A percentile compares a stretch with the other conserved stretches of the same genome.
phyloP scores from a whole-genome alignment of 75 land plant species.

The Pinus albicaulis region DNA sequence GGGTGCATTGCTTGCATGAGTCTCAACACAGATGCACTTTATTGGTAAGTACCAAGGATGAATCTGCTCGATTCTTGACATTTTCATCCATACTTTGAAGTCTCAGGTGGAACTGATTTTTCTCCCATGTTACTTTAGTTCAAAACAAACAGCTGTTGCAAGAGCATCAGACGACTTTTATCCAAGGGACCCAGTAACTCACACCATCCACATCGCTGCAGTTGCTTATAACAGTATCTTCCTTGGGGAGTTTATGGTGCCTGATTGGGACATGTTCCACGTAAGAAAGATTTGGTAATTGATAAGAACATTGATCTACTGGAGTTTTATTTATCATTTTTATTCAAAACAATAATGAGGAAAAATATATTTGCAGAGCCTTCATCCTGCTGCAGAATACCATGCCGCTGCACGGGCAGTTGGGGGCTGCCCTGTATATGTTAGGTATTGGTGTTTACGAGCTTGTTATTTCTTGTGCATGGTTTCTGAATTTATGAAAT shows the following conservation, averaged over 20 bases:
- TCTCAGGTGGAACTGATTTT: background rate
- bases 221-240: slow-evolving; percentile 90
- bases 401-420: slow-evolving; percentile 84
- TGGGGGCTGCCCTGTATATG: slow-evolving; percentile 71
- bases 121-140: slow-evolving; percentile 47
- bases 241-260: slow-evolving; percentile 92
- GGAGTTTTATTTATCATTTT: background rate
- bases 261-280: slow-evolving; percentile 99
- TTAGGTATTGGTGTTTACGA: slow-evolving; percentile 40
- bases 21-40: slow-evolving; percentile 34
- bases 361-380: slow-evolving; percentile 29
- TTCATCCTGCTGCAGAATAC: slow-evolving; percentile 69
- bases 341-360: background rate
- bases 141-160: slow-evolving; percentile 87
- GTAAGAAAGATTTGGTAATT: background rate
- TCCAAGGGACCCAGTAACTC: slow-evolving; percentile 85
- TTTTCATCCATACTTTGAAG: background rate
- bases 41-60: slow-evolving; percentile 18
- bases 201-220: slow-evolving; percentile 90
- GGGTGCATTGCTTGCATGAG: slow-evolving; percentile 49
- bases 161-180: slow-evolving; percentile 97
- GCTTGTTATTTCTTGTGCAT: too few species aligned
- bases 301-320: background rate
- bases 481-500: too few species aligned
- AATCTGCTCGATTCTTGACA: too few species aligned